Base-by-base conservation (phyloP, 2,329 filamentous ascomycete species). In the Xylariaceae sp. region DNA sequence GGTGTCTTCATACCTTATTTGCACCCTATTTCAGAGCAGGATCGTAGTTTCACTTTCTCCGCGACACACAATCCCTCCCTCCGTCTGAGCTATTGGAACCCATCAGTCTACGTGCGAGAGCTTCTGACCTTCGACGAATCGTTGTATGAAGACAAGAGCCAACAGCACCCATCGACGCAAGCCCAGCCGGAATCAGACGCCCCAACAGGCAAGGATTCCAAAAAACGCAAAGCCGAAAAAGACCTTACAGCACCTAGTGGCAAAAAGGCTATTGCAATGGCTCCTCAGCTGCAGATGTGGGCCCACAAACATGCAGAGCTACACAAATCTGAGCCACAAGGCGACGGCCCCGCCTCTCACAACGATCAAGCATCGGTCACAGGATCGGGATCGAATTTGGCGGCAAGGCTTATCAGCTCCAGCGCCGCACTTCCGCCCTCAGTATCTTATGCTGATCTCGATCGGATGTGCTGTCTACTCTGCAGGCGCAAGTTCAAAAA, bases 1-100 rank as follows among this genome's bases (percentile, higher is more conserved):
- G 88, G 88, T 5, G 87, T 93, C 3, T 93, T 94, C 58, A 79
- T 91, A 11, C 87, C 86, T 0, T 83, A 86, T 35, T 73, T 85
- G 39, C 77, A 83, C 40, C 73, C 76, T 6, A 47, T 71, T 2
- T 73, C 73, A 5, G 70, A 76, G 0, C 76, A 76, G 16, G 77
- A 73, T n/a, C 75, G 79, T 12, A 73, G 69, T 37, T 82, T 83
- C 61, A 85, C 83, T 0, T 91, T 92, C 58, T 74, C 76, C 23
- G 85, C 86, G 2, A 71, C 88, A 2, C 81, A 80, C 53, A 90
- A 90, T 55, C 74, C 82, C 2, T 71, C 75, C 0, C 66, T 87
- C 46, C 80, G 81, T 48, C 74, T 91, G 34, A 82, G 82, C 58
- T 92, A 92, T 63, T 88, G 87, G 77, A 86, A 91, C 57, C 76